A percentile compares a stretch with the other conserved stretches of the same genome.
Conservation (phyloP, 495 filamentous ascomycete species). For the Aspergillus carlsbadensis region DNA sequence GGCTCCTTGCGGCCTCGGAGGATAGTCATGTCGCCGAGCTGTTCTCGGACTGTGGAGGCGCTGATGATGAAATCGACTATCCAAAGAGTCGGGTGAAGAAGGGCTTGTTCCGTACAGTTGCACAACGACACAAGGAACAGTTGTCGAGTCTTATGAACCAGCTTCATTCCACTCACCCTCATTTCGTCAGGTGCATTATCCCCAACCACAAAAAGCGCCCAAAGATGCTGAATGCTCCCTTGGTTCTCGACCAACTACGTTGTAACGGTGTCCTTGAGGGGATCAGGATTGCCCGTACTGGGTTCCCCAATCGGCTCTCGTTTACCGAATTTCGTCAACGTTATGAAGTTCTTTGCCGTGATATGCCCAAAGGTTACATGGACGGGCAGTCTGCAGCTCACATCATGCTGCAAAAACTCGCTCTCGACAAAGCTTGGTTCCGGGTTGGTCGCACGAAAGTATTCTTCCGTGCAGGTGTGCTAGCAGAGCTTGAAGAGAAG, state of each 20-base stretch:
- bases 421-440: conserved; percentile 80
- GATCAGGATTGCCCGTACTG: conserved; percentile 94
- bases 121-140: conserved; percentile 97
- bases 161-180: conserved; percentile 92
- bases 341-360: conserved; percentile 91
- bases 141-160: conserved; percentile 93
- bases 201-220: conserved; percentile 99
- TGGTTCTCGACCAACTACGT: conserved; percentile 92
- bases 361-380: conserved; percentile 86
- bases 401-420: conserved; percentile 87
- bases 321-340: conserved; percentile 94
- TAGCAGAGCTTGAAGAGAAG: conserved; percentile 95
- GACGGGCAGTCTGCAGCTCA: conserved; percentile 84
- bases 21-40: conserved; percentile 81
- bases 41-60: conserved; percentile 83
- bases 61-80: conserved; percentile 67
- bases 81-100: conserved; percentile 88
- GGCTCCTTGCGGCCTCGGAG: conserved; percentile 76
- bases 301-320: conserved; percentile 92
- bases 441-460: conserved; percentile 96
- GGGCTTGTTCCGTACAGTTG: conserved; percentile 94
- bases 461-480: conserved; percentile 94
- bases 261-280: conserved; percentile 99
- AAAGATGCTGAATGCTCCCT: conserved; percentile 81
- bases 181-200: conserved; percentile 97